These are phyloP conservation scores for Entomortierella chlamydospora DNA, from an alignment of 192 early-diverging fungal species.

Conservation along the genomic window DNA sequence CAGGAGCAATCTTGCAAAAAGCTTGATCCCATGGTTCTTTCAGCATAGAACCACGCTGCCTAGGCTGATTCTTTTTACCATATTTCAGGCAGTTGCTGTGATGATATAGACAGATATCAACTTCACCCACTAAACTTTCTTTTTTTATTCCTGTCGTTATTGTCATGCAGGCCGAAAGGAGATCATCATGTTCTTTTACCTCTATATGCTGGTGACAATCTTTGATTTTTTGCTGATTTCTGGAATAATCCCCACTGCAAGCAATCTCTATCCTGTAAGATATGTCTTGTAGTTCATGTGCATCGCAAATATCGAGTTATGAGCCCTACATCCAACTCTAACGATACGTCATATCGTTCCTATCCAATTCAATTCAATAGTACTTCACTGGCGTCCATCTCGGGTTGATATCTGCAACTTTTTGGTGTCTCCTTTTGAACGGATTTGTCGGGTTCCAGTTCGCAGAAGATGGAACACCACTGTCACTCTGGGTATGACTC, in stretches of 20 bases:
- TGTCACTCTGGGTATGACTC: constrained; percentile 87
- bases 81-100: no score
- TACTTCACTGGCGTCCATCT: constrained; percentile 89
- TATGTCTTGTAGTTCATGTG: not conserved
- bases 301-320: no score
- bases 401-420: constrained; percentile 84
- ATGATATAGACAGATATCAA: no score
- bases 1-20: not conserved
- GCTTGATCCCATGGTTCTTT: not conserved
- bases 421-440: constrained; percentile 94
- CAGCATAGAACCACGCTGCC: no score
- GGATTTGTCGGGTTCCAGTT: constrained; percentile 98
- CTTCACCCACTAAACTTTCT: no score
- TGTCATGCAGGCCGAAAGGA: constrained; percentile 86
- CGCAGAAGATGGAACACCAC: constrained; percentile 93
- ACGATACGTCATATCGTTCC: no score
- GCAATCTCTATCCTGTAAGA: constrained; percentile 73
- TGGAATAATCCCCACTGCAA: constrained; percentile 91
- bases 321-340: no score
- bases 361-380: no score
- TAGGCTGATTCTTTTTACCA: no score
- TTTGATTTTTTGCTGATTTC: constrained; percentile 93
- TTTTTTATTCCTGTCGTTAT: no score
- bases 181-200: constrained; percentile 98
- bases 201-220: constrained; percentile 87